These are phyloP conservation scores for Furculomyces boomerangus DNA, from an alignment of 371 early-diverging fungal genomes.

Conservation along the genomic window DNA sequence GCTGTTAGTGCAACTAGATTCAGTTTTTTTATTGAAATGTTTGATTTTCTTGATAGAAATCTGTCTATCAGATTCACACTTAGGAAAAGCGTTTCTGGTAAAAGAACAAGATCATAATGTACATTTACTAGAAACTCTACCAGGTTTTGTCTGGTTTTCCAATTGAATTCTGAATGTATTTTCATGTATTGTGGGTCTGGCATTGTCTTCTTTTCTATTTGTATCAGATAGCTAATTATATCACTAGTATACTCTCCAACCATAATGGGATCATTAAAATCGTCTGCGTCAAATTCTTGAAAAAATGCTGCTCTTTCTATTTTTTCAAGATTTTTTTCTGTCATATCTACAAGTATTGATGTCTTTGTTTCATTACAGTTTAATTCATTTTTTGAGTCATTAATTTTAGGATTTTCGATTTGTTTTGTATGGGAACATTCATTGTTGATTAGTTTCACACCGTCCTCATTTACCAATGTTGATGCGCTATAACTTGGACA, in stretches of 20 bases:
- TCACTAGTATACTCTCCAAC: constrained; percentile 80
- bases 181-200: constrained; percentile 68
- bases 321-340: no score
- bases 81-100: constrained; percentile 93
- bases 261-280: constrained; percentile 49
- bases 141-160: constrained; percentile 84
- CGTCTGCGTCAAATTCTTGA: constrained; percentile 25
- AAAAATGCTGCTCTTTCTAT: no score
- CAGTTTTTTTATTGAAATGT: constrained; percentile 60
- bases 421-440: no score
- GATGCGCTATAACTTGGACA: no score
- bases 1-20: constrained; percentile 95
- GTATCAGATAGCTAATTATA: constrained; percentile 68
- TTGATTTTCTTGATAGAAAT: constrained; percentile 72
- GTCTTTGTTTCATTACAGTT: no score
- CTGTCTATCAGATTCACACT: constrained; percentile 94
- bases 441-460: no score
- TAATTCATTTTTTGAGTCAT: no score
- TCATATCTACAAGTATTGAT: no score
- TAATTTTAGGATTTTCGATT: no score
- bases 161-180: constrained; percentile 70
- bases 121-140: constrained; percentile 88
- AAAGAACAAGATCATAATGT: constrained; percentile 70
- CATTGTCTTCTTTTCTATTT: constrained; percentile 45
- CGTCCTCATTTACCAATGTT: no score